These are phyloP conservation scores for Skeletonema marinoi DNA, from an alignment of 108 stramenopile species.

Conservation along the genomic window DNA sequence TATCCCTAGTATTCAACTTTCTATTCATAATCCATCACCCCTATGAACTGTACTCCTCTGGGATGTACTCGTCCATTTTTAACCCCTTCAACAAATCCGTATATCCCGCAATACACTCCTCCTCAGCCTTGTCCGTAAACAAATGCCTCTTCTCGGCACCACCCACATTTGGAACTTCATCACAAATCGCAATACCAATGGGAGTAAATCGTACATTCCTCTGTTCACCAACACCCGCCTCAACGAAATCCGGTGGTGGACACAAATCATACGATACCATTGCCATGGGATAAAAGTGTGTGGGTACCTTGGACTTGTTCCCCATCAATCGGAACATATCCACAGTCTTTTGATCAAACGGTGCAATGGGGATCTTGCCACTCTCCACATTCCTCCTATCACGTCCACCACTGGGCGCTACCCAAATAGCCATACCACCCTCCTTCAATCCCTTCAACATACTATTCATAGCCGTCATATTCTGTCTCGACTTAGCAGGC, in stretches of 20 bases:
- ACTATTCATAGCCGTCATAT: conserved; percentile 85
- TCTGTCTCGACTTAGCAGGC: conserved; percentile 83
- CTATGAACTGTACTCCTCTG: conserved; percentile 9
- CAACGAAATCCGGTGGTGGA: conserved; percentile 92
- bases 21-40: background rate
- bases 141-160: conserved; percentile 72
- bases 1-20: background rate
- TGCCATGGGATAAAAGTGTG: conserved; percentile 94
- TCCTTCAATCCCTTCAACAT: conserved; percentile 83
- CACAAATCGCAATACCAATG: conserved; percentile 73
- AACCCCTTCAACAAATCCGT: conserved; percentile 49
- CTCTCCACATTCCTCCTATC: conserved; percentile 84
- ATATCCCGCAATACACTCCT: conserved; percentile 61
- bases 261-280: conserved; percentile 95
- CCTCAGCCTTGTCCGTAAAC: conserved; percentile 66
- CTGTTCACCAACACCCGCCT: conserved; percentile 81
- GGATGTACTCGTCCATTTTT: conserved; percentile 48
- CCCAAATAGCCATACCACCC: conserved; percentile 92
- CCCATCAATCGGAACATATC: conserved; percentile 97
- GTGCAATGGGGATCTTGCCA: conserved; percentile 87
- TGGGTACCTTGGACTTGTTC: conserved; percentile 79
- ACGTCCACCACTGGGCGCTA: conserved; percentile 95
- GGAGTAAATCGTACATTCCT: conserved; percentile 87
- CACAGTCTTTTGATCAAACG: conserved; percentile 92
- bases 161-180: conserved; percentile 72